Evolutionary conservation across 768 basidiomycete species (phyloP), one percentile per base, ranked within the genome.

Genomic region (Lentinula aciculospora): DNA sequence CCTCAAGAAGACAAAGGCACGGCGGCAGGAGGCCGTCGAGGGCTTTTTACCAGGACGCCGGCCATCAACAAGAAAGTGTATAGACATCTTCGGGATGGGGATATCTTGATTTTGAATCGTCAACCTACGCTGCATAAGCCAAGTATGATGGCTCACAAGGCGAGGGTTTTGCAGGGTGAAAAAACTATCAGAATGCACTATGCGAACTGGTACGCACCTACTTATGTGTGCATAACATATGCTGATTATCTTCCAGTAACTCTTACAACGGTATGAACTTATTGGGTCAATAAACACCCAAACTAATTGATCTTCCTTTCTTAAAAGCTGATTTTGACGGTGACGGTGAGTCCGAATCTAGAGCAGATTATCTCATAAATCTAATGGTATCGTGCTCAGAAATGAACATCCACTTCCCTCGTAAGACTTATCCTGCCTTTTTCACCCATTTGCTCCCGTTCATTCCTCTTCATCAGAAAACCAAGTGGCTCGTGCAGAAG

Each of bases 161-260:
- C 96, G 15, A 87, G 88, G 57, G 89, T 98, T 19, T 71, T 99
- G 61, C 82, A 86, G 60, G 97, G 96, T 25, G 97, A 99, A 73
- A 99, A 98, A 78, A 98, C 97, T 0, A 98, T 99, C 68, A 84
- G 97, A 13, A 95, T 99, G 95, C 97, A 99, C 75, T 99, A 99
- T 68, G 96, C 97, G 25, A 99, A 99, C 67, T 99, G 96, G 94
- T 96, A 59, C 53, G 85, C 76, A 44, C 21, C 54, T 8, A 15
- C 36, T 45, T 65, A 13, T 58, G 9, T 37, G 12, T 48, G 21
- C 21, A 27, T 23, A 28, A 57, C 49, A 17, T 47, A 19, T 46
- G 25, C 27, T 39, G n/a, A 57, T 56, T 34, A 53, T 61, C 23
- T 40, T 64, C 8, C 65, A 96, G 94, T 74, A 98, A 98, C 70